These are phyloP conservation scores for Leccinum obscurum DNA, from an alignment of 768 basidiomycete genomes.

Conservation along the genomic window DNA sequence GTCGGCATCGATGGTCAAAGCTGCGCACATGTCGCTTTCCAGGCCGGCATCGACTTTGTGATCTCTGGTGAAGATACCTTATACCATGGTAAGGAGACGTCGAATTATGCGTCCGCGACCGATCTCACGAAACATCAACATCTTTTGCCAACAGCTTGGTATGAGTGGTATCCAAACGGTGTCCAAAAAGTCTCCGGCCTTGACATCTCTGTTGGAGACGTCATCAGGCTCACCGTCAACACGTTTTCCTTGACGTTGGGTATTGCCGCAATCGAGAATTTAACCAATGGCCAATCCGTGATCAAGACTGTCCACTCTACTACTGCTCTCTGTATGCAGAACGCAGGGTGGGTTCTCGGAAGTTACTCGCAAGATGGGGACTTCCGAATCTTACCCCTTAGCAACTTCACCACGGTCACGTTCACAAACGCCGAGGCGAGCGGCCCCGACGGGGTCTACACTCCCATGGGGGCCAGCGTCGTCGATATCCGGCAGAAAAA, in stretches of 20 bases:
- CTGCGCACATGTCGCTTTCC: neutral
- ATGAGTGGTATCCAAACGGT: constrained; percentile 3
- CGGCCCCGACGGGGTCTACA: neutral
- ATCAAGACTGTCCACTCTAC: neutral
- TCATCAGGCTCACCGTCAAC: constrained; percentile 1
- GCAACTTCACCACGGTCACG: constrained; percentile 7
- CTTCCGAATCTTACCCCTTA: neutral
- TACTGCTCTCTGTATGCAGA: constrained; percentile 1
- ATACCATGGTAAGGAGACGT: constrained; percentile 4
- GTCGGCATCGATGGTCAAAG: constrained; percentile 11
- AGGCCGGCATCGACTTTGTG: constrained; percentile 5
- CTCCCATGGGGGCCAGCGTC: neutral
- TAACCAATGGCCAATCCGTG: constrained; percentile 1
- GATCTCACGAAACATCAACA: neutral
- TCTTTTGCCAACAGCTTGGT: constrained; percentile 8
- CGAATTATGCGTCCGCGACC: too few species aligned
- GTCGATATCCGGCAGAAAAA: constrained; percentile 6
- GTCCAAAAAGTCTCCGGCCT: neutral
- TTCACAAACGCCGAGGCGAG: constrained; percentile 8
- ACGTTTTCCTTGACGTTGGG: constrained; percentile 1
- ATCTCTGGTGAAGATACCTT: neutral
- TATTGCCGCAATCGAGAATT: constrained; percentile 8
- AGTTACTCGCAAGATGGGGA: neutral
- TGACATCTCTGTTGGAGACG: constrained; percentile 3
- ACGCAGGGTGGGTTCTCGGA: constrained; percentile 15